These are phyloP conservation scores for Claviceps paspali DNA, from an alignment of 2,329 filamentous ascomycete species.

Conservation along the genomic window DNA sequence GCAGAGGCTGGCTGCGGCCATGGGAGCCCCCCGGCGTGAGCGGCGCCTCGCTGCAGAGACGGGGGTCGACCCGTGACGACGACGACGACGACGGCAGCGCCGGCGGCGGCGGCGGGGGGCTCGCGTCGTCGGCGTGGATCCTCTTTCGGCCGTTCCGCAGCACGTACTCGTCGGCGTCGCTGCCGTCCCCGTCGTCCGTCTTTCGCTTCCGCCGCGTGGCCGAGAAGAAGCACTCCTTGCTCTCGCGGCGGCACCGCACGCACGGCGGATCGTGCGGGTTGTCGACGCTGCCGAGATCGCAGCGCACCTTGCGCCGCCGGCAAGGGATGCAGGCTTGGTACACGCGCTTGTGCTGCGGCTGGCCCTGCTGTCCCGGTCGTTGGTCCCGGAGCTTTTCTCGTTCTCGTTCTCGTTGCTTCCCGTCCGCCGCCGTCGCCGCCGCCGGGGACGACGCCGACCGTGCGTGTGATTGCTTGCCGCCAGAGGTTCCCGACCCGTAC, in stretches of 20 bases:
- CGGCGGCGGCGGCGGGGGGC: conserved; percentile 26
- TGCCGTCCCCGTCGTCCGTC: conserved; percentile 40
- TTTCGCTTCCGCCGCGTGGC: conserved; percentile 88
- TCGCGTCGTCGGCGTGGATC: conserved; percentile 31
- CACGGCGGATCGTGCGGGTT: conserved; percentile 90
- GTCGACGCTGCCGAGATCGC: conserved; percentile 62
- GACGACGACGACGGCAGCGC: too few species aligned
- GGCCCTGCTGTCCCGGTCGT: too few species aligned
- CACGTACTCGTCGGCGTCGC: conserved; percentile 49
- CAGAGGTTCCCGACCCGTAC: too few species aligned
- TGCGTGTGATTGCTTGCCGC: too few species aligned
- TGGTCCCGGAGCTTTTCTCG: too few species aligned
- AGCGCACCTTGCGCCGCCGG: conserved; percentile 45
- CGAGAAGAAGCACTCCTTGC: conserved; percentile 94
- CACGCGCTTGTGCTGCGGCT: conserved; percentile 41
- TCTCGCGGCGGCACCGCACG: conserved; percentile 82
- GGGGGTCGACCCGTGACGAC: conserved; percentile 25
- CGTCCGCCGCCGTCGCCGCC: too few species aligned
- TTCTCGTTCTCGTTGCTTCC: too few species aligned
- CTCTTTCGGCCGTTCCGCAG: conserved; percentile 61
- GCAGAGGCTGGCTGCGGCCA: conserved; percentile 50
- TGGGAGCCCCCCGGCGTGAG: conserved; percentile 49
- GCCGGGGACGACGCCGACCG: too few species aligned
- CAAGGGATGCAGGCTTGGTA: conserved; percentile 51
- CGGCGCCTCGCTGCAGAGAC: conserved; percentile 37